Base-by-base conservation (phyloP, 1,284 basidiomycete genomes). In the Anthracocystis setariae region DNA sequence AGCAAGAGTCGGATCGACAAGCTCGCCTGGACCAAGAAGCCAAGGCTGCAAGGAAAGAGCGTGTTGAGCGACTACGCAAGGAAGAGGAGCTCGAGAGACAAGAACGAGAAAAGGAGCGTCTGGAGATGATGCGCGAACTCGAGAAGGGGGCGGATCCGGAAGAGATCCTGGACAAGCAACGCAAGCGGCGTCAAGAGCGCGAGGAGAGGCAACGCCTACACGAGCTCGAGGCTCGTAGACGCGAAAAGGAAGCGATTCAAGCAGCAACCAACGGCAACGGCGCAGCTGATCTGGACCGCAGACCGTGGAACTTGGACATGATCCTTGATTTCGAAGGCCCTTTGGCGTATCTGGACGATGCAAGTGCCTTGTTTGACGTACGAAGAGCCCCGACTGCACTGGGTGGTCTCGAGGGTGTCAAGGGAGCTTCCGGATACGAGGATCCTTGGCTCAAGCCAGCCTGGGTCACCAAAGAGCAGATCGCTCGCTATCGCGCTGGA, bases 301-400 rank as follows among this genome's bases (percentile, higher is more conserved):
- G 63, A 35, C 51, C 56, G 3, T 79, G 63, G 64, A 61, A 39
- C n/a, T n/a, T 73, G 17, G 74, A 76, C 29, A 78, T 74, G 69
- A 21, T 78, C 20, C 60, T 64, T 18, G 77, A 80, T 62, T 82
- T 76, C 50, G 61, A 58, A 27, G 81, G 79, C 0, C 73, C 81
- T 3, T 43, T 81, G 44, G 79, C 81, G 4, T 65, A 63, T 17
- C 39, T 80, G 13, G 68, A 77, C 35, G 78, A 80, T 27, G 77
- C 72, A 8, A 43, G 65, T 17, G 51, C 33, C 7, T 53, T 79
- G 12, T 74, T 71, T 24, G 50, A 71, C 0, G 66, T 71, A 17
- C 69, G 71, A n/a, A 69, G 53, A 27, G 68, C 74, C 21, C 74
- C 77, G 1, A 57, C 65, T 1, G 64, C 62, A 1, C 37, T 77